Conservation (phyloP, 306 rosid species). For the Gynostemma pentaphyllum region DNA sequence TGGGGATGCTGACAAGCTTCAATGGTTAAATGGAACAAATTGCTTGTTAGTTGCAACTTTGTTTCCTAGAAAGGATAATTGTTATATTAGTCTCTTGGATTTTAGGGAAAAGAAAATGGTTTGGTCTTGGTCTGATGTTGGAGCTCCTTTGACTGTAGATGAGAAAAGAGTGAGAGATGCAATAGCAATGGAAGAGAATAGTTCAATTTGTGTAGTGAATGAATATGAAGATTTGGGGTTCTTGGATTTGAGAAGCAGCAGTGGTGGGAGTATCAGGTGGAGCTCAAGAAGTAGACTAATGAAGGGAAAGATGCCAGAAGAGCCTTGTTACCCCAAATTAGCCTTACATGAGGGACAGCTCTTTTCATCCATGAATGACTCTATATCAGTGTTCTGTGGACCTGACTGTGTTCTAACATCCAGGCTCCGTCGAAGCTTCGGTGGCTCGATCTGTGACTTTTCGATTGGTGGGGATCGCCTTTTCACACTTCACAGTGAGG, state of each 20-base stretch:
- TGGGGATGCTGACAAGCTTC: slow-evolving; percentile 93
- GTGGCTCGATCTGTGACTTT: slow-evolving; percentile 89
- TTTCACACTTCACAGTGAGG: slow-evolving; percentile 84
- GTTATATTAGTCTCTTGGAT: slow-evolving; percentile 82
- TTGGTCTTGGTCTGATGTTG: slow-evolving; percentile 86
- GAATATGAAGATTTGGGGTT: slow-evolving; percentile 90
- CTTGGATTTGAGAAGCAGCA: slow-evolving; percentile 60
- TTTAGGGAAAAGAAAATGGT: slow-evolving; percentile 80
- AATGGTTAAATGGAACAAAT: slow-evolving; percentile 59
- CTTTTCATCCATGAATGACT: slow-evolving; percentile 91
- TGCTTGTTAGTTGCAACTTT: slow-evolving; percentile 76
- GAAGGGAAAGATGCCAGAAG: slow-evolving; percentile 85
- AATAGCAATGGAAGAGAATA: slow-evolving; percentile 72
- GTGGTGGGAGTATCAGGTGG: slow-evolving; percentile 64
- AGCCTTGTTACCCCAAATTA: slow-evolving; percentile 84
- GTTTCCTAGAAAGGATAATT: slow-evolving; percentile 86
- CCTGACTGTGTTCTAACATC: slow-evolving; percentile 87
- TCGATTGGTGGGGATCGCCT: slow-evolving; percentile 94
- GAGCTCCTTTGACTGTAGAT: slow-evolving; percentile 43
- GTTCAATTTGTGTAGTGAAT: slow-evolving; percentile 81
- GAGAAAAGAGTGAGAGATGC: slow-evolving; percentile 87
- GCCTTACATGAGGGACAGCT: slow-evolving; percentile 84
- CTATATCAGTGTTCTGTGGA: slow-evolving; percentile 81
- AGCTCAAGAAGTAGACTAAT: slow-evolving; percentile 75
- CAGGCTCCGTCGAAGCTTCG: slow-evolving; percentile 62